These are phyloP conservation scores for Aspergillus novoparasiticus DNA, from an alignment of 2,329 filamentous ascomycete genomes.

Conservation along the genomic window DNA sequence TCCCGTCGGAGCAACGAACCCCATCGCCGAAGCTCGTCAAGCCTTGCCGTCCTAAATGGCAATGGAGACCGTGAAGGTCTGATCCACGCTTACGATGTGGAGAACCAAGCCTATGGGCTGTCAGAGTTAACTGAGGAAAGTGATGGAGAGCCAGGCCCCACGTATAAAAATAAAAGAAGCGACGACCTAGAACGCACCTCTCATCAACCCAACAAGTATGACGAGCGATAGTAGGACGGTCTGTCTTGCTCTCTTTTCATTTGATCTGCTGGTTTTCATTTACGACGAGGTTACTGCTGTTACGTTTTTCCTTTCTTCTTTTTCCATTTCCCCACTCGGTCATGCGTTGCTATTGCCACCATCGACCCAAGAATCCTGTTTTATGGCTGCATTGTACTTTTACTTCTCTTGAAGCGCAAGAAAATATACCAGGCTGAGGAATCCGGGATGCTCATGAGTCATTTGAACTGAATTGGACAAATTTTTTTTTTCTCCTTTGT, in stretches of 20 bases:
- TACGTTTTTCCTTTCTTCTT: conserved; percentile 24
- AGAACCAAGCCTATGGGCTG: conserved; percentile 75
- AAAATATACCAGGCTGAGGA: conserved; percentile 20
- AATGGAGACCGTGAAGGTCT: conserved; percentile 74
- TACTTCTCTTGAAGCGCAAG: conserved; percentile 19
- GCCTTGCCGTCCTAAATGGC: conserved; percentile 59
- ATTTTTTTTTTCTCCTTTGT: conserved; percentile 12
- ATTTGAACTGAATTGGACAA: conserved; percentile 17
- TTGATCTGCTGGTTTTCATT: conserved; percentile 18
- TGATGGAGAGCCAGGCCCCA: conserved; percentile 54
- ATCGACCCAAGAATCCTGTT: conserved; percentile 4
- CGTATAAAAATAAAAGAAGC: conserved; percentile 32
- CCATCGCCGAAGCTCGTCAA: conserved; percentile 63
- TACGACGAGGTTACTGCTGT: conserved; percentile 29
- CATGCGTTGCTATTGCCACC: conserved; percentile 1
- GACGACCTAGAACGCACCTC: conserved; percentile 28
- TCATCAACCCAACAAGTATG: conserved; percentile 34
- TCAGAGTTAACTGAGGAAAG: conserved; percentile 78
- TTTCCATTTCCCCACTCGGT: conserved; percentile 9
- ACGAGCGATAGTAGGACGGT: conserved; percentile 31
- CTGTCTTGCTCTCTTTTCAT: conserved; percentile 3
- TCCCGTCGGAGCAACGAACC: conserved; percentile 69
- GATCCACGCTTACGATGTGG: conserved; percentile 87
- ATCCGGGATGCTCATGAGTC: conserved; percentile 21
- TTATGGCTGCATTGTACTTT: conserved; percentile 28